Conservation (phyloP, 495 filamentous ascomycete genomes). For the Jackrogersella multiformis region DNA sequence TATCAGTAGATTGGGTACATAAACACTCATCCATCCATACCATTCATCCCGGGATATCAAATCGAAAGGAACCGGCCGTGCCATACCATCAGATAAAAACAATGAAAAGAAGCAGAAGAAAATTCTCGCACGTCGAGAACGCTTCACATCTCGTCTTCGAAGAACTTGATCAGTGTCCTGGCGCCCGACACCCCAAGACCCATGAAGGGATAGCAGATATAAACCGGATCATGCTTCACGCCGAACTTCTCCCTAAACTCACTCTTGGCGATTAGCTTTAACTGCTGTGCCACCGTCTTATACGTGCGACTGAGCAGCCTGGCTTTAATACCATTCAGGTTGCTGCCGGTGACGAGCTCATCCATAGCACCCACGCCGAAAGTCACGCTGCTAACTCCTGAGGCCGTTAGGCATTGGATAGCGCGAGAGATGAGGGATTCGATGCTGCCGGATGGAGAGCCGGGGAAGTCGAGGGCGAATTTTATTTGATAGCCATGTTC, state of each 20-base stretch:
- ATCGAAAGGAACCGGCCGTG: constrained; percentile 4
- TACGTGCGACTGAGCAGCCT: constrained; percentile 80
- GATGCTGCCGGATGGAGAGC: constrained; percentile 78
- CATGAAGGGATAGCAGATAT: constrained; percentile 82
- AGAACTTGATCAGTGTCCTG: constrained; percentile 81
- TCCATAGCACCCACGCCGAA: constrained; percentile 80
- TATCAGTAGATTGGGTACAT: constrained; percentile 15
- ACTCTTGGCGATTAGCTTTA: constrained; percentile 81
- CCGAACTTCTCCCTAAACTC: constrained; percentile 90
- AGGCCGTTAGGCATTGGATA: constrained; percentile 71
- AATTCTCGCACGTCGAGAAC: not conserved
- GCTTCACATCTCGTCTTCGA: constrained; percentile 71
- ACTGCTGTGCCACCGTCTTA: constrained; percentile 76
- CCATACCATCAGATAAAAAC: not conserved
- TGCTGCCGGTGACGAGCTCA: constrained; percentile 74
- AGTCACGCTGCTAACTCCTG: constrained; percentile 72
- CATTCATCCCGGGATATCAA: constrained; percentile 29
- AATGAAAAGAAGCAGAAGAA: constrained; percentile 3
- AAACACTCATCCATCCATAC: constrained; percentile 22
- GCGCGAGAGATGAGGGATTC: constrained; percentile 80
- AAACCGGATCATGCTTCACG: constrained; percentile 77
- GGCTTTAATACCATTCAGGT: constrained; percentile 75
- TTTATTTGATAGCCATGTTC: constrained; percentile 87
- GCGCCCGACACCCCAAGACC: constrained; percentile 79
- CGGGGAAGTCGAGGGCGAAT: constrained; percentile 86